These are phyloP conservation scores for Anisogramma anomala DNA, from an alignment of 2,329 filamentous ascomycete genomes.

Conservation along the genomic window DNA sequence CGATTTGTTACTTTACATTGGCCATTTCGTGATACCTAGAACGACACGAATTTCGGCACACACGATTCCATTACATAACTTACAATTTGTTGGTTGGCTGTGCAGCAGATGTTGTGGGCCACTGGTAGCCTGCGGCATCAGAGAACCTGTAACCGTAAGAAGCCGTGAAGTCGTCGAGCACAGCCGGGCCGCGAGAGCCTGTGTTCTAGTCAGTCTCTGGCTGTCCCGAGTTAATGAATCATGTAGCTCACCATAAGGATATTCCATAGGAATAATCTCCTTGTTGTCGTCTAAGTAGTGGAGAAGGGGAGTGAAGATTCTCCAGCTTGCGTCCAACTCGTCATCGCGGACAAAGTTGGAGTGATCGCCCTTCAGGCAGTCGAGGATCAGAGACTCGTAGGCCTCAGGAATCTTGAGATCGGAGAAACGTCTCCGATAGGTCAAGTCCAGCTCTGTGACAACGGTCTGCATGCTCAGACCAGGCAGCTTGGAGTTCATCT, in stretches of 20 bases:
- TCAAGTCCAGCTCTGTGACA: conserved; percentile 94
- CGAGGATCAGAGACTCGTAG: conserved; percentile 93
- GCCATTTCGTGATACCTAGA: not conserved
- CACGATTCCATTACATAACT: conserved; percentile 25
- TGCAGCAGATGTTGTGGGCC: conserved; percentile 66
- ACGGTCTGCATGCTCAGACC: conserved; percentile 99
- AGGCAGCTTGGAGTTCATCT: conserved; percentile 99
- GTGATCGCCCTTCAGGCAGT: conserved; percentile 97
- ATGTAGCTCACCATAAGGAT: conserved; percentile 74
- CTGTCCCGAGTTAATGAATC: conserved; percentile 1
- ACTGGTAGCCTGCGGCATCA: conserved; percentile 90
- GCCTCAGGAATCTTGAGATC: conserved; percentile 99
- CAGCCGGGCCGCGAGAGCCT: conserved; percentile 94
- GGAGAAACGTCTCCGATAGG: conserved; percentile 95
- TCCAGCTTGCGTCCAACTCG: conserved; percentile 95
- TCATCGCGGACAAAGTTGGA: conserved; percentile 98
- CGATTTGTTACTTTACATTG: conserved; percentile 1
- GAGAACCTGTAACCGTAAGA: conserved; percentile 99
- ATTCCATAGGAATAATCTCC: conserved; percentile 99
- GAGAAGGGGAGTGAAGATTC: conserved; percentile 92
- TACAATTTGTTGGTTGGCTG: conserved; percentile 66
- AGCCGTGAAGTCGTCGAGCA: conserved; percentile 94
- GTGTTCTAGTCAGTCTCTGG: conserved; percentile 17
- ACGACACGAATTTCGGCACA: conserved; percentile 1
- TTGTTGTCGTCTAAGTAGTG: conserved; percentile 99